Evolutionary conservation across 371 early-diverging fungal species (phyloP), one percentile per base, ranked within the genome.

Genomic region (Mortierella sp.): DNA sequence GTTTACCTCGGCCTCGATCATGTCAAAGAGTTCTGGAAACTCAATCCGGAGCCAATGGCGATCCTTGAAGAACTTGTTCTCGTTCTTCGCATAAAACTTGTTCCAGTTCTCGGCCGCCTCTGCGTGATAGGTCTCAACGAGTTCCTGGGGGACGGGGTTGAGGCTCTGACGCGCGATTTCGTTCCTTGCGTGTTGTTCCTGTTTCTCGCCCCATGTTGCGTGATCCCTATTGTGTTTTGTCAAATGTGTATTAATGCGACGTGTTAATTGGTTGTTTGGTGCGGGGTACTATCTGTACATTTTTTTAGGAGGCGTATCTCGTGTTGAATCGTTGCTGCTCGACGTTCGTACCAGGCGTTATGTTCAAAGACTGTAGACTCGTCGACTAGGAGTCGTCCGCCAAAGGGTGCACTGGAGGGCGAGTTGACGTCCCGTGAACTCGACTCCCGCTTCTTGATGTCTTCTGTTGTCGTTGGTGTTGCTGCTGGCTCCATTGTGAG

Each of bases 41-140:
- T 99, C 99, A 24, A 96, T 91, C 80, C 97, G 95, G 2, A 97
- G 96, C 98, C 99, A 98, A 88, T 98, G 96, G n/a, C 99, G 91
- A 88, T 98, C 97, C 89, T 95, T 97, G 89, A 94, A 99, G 92
- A 96, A 99, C 87, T 97, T 96, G 65, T 96, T 96, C 5, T 96
- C 94, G 76, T 98, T 98, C 81, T 97, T 94, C 81, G 96, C 94
- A 86, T 97, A 98, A 84, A 98, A 97, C 41, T 93, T 88, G 88
- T 97, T 95, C 92, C 92, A 90, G 88, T 79, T 81, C 48, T 87
- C 79, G 16, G 72, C 80, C 0, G 83, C 87, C 32, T 82, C 82
- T 0, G 79, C 80, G 70, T 86, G 87, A 51, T 91, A 90, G 2
- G 76, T 77, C 48, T 76, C 58, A 18, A 79, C 46, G 6, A 84